These are phyloP conservation scores for Coemansia sp. DNA, from an alignment of 192 early-diverging fungal species.

Conservation along the genomic window DNA sequence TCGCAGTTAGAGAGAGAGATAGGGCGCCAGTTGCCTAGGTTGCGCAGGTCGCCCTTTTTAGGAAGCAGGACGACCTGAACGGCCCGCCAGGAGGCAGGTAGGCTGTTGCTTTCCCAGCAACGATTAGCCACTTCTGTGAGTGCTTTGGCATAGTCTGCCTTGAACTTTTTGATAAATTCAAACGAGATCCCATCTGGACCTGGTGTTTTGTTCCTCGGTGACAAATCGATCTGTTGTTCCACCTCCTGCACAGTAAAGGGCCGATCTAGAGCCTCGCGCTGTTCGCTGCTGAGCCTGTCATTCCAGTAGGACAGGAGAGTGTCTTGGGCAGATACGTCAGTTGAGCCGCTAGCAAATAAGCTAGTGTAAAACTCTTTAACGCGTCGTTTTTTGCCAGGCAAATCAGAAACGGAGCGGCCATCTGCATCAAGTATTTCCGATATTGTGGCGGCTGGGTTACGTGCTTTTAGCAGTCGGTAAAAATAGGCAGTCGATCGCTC, in stretches of 20 bases:
- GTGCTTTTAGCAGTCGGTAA: not conserved
- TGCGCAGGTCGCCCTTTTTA: slow-evolving; percentile 13
- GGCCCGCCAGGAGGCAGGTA: slow-evolving; percentile 4
- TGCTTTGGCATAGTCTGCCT: not conserved
- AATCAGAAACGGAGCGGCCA: no score
- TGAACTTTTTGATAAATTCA: slow-evolving; percentile 3
- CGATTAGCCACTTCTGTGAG: not conserved
- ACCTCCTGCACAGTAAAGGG: slow-evolving; percentile 2
- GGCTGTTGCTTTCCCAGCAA: not conserved
- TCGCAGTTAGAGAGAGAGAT: slow-evolving; percentile 8
- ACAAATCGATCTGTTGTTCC: not conserved
- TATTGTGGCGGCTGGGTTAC: not conserved
- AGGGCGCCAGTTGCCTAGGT: slow-evolving; percentile 9
- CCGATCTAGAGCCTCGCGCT: not conserved
- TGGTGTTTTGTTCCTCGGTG: slow-evolving; percentile 5
- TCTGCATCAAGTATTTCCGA: not conserved
- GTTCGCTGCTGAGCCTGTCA: not conserved
- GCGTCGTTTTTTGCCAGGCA: no score
- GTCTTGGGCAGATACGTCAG: not conserved
- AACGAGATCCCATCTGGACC: slow-evolving; percentile 11
- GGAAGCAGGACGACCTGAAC: slow-evolving; percentile 3
- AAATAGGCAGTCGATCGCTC: not conserved
- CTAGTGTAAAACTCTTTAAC: no score
- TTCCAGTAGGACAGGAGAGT: not conserved
- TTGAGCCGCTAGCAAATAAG: no score